These are phyloP conservation scores for Colletotrichum sp. DNA, from an alignment of 2,329 filamentous ascomycete genomes.

Conservation along the genomic window DNA sequence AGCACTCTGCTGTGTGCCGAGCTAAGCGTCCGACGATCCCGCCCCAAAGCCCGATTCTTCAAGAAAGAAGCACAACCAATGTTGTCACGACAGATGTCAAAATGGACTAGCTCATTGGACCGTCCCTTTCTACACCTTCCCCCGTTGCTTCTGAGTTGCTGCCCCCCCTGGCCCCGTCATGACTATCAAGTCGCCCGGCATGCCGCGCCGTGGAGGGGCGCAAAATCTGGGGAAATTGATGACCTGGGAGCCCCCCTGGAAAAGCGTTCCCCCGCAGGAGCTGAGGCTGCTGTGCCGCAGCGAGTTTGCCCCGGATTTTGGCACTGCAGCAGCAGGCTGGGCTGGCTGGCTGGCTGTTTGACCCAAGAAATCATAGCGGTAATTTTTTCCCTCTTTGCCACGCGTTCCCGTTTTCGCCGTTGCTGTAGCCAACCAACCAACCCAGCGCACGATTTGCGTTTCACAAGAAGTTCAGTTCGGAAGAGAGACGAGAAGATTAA, in stretches of 20 bases:
- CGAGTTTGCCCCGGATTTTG: not conserved
- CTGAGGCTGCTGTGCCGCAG: not conserved
- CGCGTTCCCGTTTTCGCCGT: not conserved
- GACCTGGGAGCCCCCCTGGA: not conserved
- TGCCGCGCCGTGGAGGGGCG: not conserved
- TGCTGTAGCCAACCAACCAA: not conserved
- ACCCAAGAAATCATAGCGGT: not conserved
- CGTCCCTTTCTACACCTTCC: not conserved
- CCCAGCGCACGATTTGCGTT: not conserved
- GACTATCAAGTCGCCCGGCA: not conserved
- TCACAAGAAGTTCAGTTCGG: not conserved
- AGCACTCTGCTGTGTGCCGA: not conserved
- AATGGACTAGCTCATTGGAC: not conserved
- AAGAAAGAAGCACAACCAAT: not conserved
- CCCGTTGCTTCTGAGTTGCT: not conserved
- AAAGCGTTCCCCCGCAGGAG: not conserved
- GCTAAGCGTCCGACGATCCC: not conserved
- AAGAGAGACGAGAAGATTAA: not conserved
- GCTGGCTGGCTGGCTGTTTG: not conserved
- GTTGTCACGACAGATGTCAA: not conserved
- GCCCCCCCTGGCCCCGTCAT: not conserved
- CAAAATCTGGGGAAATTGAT: conserved; percentile 1
- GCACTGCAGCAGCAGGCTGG: not conserved
- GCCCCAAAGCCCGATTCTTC: not conserved
- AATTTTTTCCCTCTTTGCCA: not conserved